These are phyloP conservation scores for Boletus reticuloceps DNA, from an alignment of 768 basidiomycete genomes.

Conservation along the genomic window DNA sequence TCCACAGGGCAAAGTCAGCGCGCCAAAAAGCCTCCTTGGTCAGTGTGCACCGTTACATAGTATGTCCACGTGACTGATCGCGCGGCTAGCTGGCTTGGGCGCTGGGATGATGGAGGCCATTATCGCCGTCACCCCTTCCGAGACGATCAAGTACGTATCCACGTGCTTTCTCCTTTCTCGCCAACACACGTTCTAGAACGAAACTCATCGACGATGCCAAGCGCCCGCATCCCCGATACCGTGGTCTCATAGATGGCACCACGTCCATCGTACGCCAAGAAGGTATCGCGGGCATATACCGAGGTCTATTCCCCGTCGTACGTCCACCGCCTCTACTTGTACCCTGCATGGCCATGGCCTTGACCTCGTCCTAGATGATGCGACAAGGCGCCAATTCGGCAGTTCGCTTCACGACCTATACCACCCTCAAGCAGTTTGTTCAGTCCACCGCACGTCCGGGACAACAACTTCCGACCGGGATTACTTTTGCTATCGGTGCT, in stretches of 20 bases:
- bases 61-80: constrained; percentile 12
- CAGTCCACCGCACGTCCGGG: constrained; percentile 83
- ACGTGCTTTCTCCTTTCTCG: not conserved
- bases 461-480: constrained; percentile 76
- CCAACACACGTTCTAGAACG: constrained; percentile 54
- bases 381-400: constrained; percentile 98
- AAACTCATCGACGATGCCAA: constrained; percentile 96
- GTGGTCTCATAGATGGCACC: constrained; percentile 86
- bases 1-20: constrained; percentile 82
- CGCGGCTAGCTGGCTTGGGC: constrained; percentile 61
- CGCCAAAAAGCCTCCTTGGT: constrained; percentile 84
- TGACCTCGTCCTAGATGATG: constrained; percentile 65
- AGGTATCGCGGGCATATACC: constrained; percentile 81
- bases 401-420: constrained; percentile 92
- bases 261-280: constrained; percentile 77
- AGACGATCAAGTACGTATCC: constrained; percentile 88
- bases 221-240: constrained; percentile 78
- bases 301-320: constrained; percentile 93
- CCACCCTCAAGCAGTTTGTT: constrained; percentile 90
- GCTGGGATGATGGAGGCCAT: constrained; percentile 93
- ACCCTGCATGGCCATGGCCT: too few species aligned
- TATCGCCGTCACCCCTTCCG: constrained; percentile 94
- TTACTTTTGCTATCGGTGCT: constrained; percentile 94
- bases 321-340: constrained; percentile 27
- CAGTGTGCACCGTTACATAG: too few species aligned